Conservation (phyloP, 345 rosid genomes). For the Trapa bicornis region DNA sequence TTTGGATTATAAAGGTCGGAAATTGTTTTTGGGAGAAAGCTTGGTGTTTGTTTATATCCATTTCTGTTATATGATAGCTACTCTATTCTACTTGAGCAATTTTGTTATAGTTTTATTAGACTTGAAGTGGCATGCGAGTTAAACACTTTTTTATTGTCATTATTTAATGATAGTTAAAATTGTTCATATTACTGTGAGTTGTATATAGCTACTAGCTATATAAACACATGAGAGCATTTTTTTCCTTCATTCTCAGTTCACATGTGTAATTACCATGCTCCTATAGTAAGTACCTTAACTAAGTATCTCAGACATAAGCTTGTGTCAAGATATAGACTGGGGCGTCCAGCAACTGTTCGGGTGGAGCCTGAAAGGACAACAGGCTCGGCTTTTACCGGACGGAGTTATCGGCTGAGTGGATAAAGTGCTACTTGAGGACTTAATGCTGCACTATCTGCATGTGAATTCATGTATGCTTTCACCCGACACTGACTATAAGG, state of each 20-base stretch:
- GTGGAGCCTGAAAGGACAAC: slow-evolving; percentile 13
- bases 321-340: slow-evolving; percentile 14
- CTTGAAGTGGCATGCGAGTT: too few species aligned
- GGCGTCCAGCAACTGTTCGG: slow-evolving; percentile 13
- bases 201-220: too few species aligned
- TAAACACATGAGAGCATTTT: too few species aligned
- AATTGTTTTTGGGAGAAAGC: neutral
- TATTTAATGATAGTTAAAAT: neutral
- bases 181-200: too few species aligned
- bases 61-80: neutral
- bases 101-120: too few species aligned
- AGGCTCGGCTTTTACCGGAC: slow-evolving; percentile 16
- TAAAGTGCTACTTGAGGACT: slow-evolving; percentile 1
- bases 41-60: neutral
- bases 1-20: neutral
- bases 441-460: neutral
- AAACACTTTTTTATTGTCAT: neutral
- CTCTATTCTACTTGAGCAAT: neutral
- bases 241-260: neutral
- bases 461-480: neutral
- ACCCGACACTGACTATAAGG: neutral
- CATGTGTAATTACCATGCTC: neutral
- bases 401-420: slow-evolving; percentile 17
- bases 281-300: slow-evolving; percentile 11
- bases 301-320: slow-evolving; percentile 17